Conservation (phyloP, 345 rosid genomes). For the Gossypium rotundifolium region DNA sequence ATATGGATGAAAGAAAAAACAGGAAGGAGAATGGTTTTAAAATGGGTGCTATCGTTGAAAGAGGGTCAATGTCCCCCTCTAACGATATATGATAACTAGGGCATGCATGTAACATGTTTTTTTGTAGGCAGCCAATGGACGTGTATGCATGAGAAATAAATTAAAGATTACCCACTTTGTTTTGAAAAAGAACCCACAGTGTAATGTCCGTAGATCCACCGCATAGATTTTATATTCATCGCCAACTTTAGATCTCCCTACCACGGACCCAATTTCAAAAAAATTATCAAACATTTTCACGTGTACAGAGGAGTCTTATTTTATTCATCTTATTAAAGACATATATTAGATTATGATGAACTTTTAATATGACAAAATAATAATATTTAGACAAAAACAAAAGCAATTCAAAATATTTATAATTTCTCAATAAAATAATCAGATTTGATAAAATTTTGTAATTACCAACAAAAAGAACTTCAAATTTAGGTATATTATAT, state of each 20-base stretch:
- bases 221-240: background rate
- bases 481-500: too few species aligned
- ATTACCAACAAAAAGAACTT: too few species aligned
- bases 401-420: too few species aligned
- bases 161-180: background rate
- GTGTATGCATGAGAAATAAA: background rate
- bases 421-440: too few species aligned
- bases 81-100: background rate
- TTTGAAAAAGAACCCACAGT: background rate
- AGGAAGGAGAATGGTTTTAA: background rate
- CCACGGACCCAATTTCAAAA: background rate
- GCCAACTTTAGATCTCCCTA: background rate
- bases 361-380: too few species aligned
- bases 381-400: too few species aligned
- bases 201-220: background rate
- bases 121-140: background rate
- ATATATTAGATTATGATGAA: too few species aligned
- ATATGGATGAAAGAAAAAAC: background rate
- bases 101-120: background rate
- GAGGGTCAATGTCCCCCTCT: background rate
- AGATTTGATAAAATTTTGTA: too few species aligned
- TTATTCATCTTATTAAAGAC: too few species aligned
- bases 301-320: too few species aligned
- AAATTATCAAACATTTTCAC: too few species aligned
- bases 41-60: background rate